Percentiles rank a stretch among this genome's conserved stretches.
These are phyloP conservation scores for Colletotrichum sp. DNA, from an alignment of 2,329 filamentous ascomycete genomes.

Conservation along the genomic window DNA sequence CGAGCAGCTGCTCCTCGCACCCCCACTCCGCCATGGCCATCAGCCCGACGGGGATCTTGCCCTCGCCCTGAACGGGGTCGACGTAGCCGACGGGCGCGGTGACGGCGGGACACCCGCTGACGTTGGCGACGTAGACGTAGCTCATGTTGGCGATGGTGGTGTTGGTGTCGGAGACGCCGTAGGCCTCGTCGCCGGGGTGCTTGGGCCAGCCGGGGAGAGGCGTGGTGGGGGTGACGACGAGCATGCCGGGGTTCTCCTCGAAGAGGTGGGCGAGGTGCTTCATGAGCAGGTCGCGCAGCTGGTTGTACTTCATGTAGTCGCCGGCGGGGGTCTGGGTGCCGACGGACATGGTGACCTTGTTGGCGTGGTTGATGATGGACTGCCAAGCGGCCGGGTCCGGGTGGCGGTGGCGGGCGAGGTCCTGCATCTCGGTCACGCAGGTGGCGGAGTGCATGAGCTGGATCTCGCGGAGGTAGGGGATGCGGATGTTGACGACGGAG, in stretches of 20 bases:
- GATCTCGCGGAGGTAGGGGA: slow-evolving; percentile 72
- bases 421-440: slow-evolving; percentile 74
- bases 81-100: slow-evolving; percentile 78
- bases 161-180: slow-evolving; percentile 79
- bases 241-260: slow-evolving; percentile 71
- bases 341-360: slow-evolving; percentile 72
- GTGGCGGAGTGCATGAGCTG: slow-evolving; percentile 80
- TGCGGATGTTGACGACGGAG: slow-evolving; percentile 61
- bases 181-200: slow-evolving; percentile 59
- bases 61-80: slow-evolving; percentile 59
- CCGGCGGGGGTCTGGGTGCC: slow-evolving; percentile 67
- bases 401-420: slow-evolving; percentile 43
- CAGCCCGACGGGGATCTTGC: slow-evolving; percentile 64
- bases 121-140: slow-evolving; percentile 86
- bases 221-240: slow-evolving; percentile 80
- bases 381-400: slow-evolving; percentile 55
- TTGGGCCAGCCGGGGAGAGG: slow-evolving; percentile 79
- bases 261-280: slow-evolving; percentile 76
- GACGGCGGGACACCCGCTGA: slow-evolving; percentile 78
- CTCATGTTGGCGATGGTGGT: slow-evolving; percentile 79
- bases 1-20: slow-evolving; percentile 65
- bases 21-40: slow-evolving; percentile 74
- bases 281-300: slow-evolving; percentile 80
- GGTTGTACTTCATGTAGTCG: slow-evolving; percentile 76
- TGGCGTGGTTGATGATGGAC: slow-evolving; percentile 65